These are phyloP conservation scores for Poa annua DNA, from an alignment of 176 grass and related monocot genomes.

Conservation along the genomic window DNA sequence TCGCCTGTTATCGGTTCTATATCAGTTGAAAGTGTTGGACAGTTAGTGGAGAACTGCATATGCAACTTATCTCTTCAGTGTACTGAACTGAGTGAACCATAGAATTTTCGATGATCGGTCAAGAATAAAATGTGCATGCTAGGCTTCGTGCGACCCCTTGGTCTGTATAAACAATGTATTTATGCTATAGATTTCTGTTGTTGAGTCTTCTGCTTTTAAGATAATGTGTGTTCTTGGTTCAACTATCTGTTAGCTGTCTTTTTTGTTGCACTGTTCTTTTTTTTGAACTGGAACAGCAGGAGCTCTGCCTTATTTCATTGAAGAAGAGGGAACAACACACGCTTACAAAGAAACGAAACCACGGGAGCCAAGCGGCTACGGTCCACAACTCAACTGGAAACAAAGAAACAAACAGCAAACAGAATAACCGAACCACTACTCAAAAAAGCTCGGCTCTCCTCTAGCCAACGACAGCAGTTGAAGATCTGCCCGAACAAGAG, in stretches of 20 bases:
- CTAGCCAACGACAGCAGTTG: too few species aligned
- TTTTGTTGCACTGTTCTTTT: too few species aligned
- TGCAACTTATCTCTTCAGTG: neutral
- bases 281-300: too few species aligned
- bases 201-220: neutral
- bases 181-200: neutral
- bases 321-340: too few species aligned
- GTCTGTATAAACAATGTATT: neutral
- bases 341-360: too few species aligned
- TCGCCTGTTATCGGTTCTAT: neutral
- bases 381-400: too few species aligned
- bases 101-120: neutral
- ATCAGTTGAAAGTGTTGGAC: neutral
- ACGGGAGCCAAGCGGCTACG: too few species aligned
- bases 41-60: neutral
- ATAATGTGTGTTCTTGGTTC: neutral
- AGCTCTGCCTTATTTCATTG: too few species aligned
- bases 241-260: neutral
- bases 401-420: too few species aligned
- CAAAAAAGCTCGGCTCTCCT: too few species aligned
- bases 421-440: too few species aligned
- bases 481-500: too few species aligned
- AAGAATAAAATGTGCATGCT: neutral
- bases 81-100: neutral
- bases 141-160: neutral